These are phyloP conservation scores for Fraxinus americana DNA, from an alignment of 257 asterid species.

Conservation along the genomic window DNA sequence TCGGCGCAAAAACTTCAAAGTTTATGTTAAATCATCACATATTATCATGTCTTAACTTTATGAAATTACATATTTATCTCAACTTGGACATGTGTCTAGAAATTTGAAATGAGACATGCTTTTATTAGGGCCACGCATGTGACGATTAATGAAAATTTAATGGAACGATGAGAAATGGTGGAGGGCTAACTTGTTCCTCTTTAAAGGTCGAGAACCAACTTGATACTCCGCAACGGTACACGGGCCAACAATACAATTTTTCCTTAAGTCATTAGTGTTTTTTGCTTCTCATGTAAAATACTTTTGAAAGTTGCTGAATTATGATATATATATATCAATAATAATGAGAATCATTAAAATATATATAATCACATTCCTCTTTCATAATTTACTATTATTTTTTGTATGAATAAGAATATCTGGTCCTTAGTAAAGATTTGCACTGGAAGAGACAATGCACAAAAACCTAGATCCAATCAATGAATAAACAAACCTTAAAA, in stretches of 20 bases:
- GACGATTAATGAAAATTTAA: not conserved
- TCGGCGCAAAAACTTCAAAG: too few relatives aligned
- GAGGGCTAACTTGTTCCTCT: not conserved
- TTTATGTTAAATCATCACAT: too few relatives aligned
- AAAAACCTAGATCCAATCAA: not conserved
- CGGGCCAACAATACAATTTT: too few relatives aligned
- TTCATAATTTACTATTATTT: slow-evolving; percentile 9
- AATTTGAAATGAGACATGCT: not conserved
- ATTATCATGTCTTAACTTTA: not conserved
- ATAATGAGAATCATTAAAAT: not conserved
- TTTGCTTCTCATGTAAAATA: too few relatives aligned
- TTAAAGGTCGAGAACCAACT: too few relatives aligned
- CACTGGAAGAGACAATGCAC: not conserved
- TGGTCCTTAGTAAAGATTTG: not conserved
- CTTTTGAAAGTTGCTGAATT: not conserved
- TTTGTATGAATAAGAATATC: not conserved
- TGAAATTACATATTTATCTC: not conserved
- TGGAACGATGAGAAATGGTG: too few relatives aligned
- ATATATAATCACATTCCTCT: slow-evolving; percentile 17
- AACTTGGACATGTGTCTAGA: not conserved
- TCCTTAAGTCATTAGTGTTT: too few relatives aligned
- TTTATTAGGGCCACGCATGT: not conserved
- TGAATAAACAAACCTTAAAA: not conserved
- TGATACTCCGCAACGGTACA: too few relatives aligned
- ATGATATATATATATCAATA: not conserved